phyloP scores from a whole-genome alignment of 139 green algal species.

The Chlamydomonas schloesseri region DNA sequence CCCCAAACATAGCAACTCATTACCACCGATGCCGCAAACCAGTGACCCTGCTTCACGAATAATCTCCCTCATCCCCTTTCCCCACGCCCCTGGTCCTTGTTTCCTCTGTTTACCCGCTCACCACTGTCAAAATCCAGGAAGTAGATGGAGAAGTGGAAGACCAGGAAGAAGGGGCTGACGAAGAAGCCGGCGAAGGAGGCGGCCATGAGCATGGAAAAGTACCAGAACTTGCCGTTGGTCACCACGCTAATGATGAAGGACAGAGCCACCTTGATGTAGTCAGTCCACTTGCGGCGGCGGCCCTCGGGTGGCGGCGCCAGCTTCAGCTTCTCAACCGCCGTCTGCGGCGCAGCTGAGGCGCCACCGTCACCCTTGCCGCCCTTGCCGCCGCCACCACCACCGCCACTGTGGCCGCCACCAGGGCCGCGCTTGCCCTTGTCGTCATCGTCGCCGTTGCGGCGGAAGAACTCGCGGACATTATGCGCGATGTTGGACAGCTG shows the following conservation, averaged over 20 bases:
- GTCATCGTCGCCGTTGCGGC: background rate
- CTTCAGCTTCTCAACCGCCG: background rate
- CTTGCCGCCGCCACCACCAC: background rate
- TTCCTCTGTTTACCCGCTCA: too few species aligned
- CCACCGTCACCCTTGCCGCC: background rate
- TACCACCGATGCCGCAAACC: too few species aligned
- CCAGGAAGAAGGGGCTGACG: conserved; percentile 51
- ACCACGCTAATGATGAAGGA: background rate
- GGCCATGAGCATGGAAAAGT: conserved; percentile 47
- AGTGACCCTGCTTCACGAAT: too few species aligned
- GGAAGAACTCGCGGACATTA: background rate
- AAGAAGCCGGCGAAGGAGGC: conserved; percentile 39
- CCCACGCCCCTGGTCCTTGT: too few species aligned
- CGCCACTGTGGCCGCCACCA: background rate
- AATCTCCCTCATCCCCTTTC: too few species aligned
- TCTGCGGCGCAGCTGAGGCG: background rate
- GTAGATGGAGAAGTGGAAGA: conserved; percentile 53
- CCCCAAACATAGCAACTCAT: too few species aligned
- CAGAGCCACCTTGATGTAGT: background rate
- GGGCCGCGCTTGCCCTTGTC: background rate
- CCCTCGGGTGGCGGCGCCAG: background rate
- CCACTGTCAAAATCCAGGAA: conserved; percentile 54
- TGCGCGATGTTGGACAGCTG: background rate
- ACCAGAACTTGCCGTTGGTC: conserved; percentile 41
- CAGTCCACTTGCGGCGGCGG: background rate